A percentile compares a stretch with the other conserved stretches of the same genome.
phyloP scores from a whole-genome alignment of 805 yeast genomes.

The Priceomyces melissophilus region DNA sequence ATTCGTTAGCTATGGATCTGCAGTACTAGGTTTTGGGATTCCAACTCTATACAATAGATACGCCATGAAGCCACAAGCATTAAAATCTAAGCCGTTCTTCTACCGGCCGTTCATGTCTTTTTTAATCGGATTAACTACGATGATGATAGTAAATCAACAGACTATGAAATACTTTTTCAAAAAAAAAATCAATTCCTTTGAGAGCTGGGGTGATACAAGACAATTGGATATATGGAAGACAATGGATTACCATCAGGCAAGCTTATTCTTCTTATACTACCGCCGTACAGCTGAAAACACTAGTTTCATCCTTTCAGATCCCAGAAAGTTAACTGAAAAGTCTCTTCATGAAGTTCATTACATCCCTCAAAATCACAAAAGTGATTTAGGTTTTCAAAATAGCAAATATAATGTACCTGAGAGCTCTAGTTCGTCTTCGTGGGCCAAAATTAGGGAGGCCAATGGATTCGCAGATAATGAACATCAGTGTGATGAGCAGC shows the following conservation, averaged over 20 bases:
- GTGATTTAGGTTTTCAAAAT: not conserved
- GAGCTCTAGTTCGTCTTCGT: slow-evolving; percentile 15
- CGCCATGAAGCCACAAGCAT: slow-evolving; percentile 1
- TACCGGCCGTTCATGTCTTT: slow-evolving; percentile 33
- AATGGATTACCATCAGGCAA: slow-evolving; percentile 33
- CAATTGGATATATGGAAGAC: slow-evolving; percentile 32
- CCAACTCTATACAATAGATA: slow-evolving; percentile 27
- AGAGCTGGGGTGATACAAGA: slow-evolving; percentile 10
- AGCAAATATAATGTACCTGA: not conserved
- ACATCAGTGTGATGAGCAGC: not conserved
- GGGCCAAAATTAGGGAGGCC: slow-evolving; percentile 35
- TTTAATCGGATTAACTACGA: slow-evolving; percentile 24
- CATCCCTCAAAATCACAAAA: slow-evolving; percentile 12
- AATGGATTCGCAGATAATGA: slow-evolving; percentile 21
- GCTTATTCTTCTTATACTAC: slow-evolving; percentile 46
- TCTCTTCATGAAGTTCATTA: slow-evolving; percentile 28
- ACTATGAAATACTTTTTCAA: slow-evolving; percentile 20
- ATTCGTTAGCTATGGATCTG: slow-evolving; percentile 23
- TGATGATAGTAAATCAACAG: slow-evolving; percentile 24
- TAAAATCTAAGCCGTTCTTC: slow-evolving; percentile 9
- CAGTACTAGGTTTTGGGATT: slow-evolving; percentile 22
- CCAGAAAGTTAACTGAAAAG: slow-evolving; percentile 33
- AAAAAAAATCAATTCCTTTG: slow-evolving; percentile 15
- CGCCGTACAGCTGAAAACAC: slow-evolving; percentile 50
- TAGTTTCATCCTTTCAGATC: slow-evolving; percentile 52